Evolutionary conservation across 257 asterid species (phyloP), one percentile per base, ranked within the genome.

Genomic region (Ligustrum vulgare): DNA sequence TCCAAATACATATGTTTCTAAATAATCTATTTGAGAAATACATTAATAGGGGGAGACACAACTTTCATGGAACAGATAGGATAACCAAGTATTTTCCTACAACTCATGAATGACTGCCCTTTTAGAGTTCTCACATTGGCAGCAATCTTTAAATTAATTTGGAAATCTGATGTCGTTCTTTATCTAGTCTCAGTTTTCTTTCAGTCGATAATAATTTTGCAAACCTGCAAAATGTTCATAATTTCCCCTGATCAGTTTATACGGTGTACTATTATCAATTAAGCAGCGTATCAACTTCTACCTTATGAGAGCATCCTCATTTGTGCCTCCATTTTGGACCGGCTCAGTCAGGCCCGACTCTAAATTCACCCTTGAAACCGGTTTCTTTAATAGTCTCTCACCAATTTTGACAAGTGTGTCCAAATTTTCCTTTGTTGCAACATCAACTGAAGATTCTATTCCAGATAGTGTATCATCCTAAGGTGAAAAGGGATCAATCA

Each of bases 381-480:
- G 88, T n/a, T 73, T 54, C 8, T 63, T 72, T 60, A 89, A 73
- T 64, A 89, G 77, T 71, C 69, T 77, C 31, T 80, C 77, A 4
- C 91, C 91, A 11, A 87, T 77, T 16, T 63, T 58, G 1, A 81
- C 85, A 0, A 87, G 87, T 36, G 78, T 84, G 2, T 85, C 82
- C 74, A 89, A 69, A 75, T 89, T 87, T 8, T 87, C 88, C 31
- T 75, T 58, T 3, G 89, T 85, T 0, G 93, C 87, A 15, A 82
- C 49, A 69, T 89, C 93, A 4, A 84, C 71, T 39, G 91, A 80
- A 35, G 73, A 71, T 35, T 80, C 87, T 49, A 69, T 72, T 56
- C 90, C 91, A n/a, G 6, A 34, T 1, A 89, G 66, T n/a, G 64
- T 66, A 75, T 89, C 94, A 22, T 89, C 91, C 90, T 89, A 32